Conservation (phyloP, 2,329 filamentous ascomycete genomes). For the Fusarium albosuccineum region DNA sequence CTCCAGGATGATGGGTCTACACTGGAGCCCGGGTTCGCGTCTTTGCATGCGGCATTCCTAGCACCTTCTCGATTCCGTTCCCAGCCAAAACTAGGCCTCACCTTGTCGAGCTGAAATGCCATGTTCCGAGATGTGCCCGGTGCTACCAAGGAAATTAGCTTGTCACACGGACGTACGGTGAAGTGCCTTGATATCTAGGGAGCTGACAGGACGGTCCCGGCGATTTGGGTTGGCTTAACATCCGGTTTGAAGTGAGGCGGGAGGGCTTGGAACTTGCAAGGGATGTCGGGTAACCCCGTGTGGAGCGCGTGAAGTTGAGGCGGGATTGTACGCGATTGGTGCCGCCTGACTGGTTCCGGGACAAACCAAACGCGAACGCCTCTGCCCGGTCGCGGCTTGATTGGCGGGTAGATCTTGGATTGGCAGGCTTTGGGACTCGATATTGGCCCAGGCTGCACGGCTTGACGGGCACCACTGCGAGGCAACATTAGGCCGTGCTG, state of each 20-base stretch:
- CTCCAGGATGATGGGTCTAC: conserved; percentile 31
- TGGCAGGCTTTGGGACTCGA: conserved; percentile 32
- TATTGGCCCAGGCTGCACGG: conserved; percentile 27
- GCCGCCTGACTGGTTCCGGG: conserved; percentile 47
- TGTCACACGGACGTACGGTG: not conserved
- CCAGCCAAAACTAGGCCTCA: not conserved
- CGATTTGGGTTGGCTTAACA: conserved; percentile 35
- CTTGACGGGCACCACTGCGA: conserved; percentile 8
- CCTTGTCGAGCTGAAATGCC: not conserved
- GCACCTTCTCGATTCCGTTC: not conserved
- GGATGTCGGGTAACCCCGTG: conserved; percentile 48
- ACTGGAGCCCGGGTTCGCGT: conserved; percentile 15
- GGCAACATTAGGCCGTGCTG: not conserved
- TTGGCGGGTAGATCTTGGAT: conserved; percentile 41
- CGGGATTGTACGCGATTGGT: conserved; percentile 49
- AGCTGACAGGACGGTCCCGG: conserved; percentile 28
- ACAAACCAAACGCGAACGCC: conserved; percentile 38
- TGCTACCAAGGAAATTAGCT: not conserved
- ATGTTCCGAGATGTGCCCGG: not conserved
- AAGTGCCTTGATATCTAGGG: not conserved
- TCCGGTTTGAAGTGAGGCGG: conserved; percentile 44
- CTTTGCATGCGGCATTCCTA: conserved; percentile 6
- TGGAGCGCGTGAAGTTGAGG: conserved; percentile 42
- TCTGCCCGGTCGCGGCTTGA: conserved; percentile 31
- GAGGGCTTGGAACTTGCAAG: conserved; percentile 42